Conservation (phyloP, 495 filamentous ascomycete species). For the Penicillium coffeae region DNA sequence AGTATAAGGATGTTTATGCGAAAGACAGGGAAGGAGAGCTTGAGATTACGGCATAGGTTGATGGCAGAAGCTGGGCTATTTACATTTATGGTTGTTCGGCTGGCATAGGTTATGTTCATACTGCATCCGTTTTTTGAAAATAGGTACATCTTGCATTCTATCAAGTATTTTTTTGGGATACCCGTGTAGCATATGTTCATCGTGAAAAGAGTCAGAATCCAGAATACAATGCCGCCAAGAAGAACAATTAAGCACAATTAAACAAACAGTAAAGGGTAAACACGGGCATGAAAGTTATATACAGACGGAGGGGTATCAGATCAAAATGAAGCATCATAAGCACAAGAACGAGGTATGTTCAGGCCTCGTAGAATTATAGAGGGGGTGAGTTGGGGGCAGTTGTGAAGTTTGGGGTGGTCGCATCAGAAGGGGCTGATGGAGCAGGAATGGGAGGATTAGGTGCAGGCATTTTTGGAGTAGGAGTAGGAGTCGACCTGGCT, state of each 20-base stretch:
- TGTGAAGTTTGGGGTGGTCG: background rate
- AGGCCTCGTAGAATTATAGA: conserved; percentile 7
- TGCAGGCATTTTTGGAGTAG: background rate
- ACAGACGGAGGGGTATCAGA: conserved; percentile 28
- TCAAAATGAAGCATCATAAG: conserved; percentile 15
- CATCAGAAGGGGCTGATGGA: background rate
- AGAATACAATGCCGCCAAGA: background rate
- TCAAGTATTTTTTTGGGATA: background rate
- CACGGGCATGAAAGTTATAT: conserved; percentile 10
- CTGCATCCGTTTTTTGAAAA: background rate
- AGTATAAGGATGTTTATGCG: conserved; percentile 84
- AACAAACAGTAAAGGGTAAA: background rate
- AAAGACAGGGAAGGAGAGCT: conserved; percentile 67
- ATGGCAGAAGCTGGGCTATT: too few species aligned
- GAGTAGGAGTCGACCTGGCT: background rate
- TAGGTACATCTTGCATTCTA: background rate
- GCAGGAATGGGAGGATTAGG: conserved; percentile 12
- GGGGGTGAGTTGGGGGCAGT: background rate
- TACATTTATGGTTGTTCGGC: background rate
- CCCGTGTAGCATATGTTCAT: background rate
- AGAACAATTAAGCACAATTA: background rate
- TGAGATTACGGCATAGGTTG: conserved; percentile 63
- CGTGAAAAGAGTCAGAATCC: background rate
- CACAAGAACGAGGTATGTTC: background rate
- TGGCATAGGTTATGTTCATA: background rate